Evolutionary conservation across 768 basidiomycete species (phyloP).

Genomic region (Ramaria rubella): DNA sequence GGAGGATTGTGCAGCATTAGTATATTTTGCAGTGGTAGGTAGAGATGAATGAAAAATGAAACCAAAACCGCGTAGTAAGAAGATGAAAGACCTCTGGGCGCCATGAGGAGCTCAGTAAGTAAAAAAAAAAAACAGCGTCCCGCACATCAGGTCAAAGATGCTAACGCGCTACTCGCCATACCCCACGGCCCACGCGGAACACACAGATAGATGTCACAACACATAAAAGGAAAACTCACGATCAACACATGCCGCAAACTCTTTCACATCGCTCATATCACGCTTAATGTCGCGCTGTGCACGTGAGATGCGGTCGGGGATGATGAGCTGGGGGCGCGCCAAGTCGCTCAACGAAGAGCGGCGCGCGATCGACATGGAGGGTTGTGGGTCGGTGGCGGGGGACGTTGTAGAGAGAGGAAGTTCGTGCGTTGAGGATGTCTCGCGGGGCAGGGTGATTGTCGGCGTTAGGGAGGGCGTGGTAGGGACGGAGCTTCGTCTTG

Average conservation of each 20-base stretch:
- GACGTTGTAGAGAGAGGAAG: neutral
- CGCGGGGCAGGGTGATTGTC: neutral
- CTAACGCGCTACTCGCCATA: too few relatives aligned
- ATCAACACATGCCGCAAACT: conserved; percentile 70
- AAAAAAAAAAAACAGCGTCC: neutral
- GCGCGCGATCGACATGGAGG: conserved; percentile 22
- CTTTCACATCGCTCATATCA: conserved; percentile 76
- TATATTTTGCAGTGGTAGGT: neutral
- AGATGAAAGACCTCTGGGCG: neutral
- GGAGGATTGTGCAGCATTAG: neutral
- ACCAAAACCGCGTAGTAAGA: neutral
- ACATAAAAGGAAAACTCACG: conserved; percentile 1
- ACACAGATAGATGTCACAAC: too few relatives aligned
- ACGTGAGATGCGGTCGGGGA: conserved; percentile 37
- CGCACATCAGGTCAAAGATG: too few relatives aligned
- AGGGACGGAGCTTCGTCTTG: too few relatives aligned
- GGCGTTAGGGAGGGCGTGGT: neutral
- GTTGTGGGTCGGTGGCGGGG: neutral
- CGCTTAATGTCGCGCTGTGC: conserved; percentile 72
- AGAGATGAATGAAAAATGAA: neutral
- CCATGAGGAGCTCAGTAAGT: neutral
- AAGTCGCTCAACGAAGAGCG: conserved; percentile 64
- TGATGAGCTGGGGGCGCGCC: conserved; percentile 54
- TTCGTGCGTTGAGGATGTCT: too few relatives aligned
- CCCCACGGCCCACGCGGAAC: too few relatives aligned